These are phyloP conservation scores for Backusella sp. DNA, from an alignment of 192 early-diverging fungal genomes.

Conservation along the genomic window DNA sequence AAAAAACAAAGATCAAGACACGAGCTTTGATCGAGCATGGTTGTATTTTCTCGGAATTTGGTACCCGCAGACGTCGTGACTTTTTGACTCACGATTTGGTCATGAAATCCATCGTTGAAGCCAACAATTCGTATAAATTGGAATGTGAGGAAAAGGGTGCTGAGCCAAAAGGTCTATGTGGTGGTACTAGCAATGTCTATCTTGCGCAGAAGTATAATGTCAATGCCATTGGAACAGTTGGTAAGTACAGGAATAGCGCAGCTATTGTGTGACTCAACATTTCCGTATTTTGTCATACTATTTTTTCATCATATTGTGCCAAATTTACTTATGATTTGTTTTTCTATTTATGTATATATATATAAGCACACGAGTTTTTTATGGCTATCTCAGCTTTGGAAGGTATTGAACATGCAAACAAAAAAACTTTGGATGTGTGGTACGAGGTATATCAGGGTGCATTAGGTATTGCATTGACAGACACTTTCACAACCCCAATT, in stretches of 20 bases:
- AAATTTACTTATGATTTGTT: slow-evolving; percentile 42
- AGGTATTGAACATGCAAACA: slow-evolving; percentile 58
- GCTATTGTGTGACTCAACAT: background rate
- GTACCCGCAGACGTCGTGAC: slow-evolving; percentile 68
- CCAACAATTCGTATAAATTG: background rate
- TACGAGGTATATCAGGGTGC: slow-evolving; percentile 48
- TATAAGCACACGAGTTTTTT: slow-evolving; percentile 72
- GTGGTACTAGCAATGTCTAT: slow-evolving; percentile 73
- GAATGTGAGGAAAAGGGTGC: slow-evolving; percentile 13
- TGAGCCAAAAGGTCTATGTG: slow-evolving; percentile 43
- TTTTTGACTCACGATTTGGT: slow-evolving; percentile 67
- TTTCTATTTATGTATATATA: background rate
- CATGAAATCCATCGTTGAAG: slow-evolving; percentile 41
- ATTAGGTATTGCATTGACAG: slow-evolving; percentile 68
- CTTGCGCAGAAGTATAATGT: slow-evolving; percentile 51
- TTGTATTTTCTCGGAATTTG: slow-evolving; percentile 78
- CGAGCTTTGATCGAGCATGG: slow-evolving; percentile 48
- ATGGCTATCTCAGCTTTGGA: slow-evolving; percentile 73
- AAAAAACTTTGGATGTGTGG: slow-evolving; percentile 61
- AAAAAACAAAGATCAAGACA: slow-evolving; percentile 50
- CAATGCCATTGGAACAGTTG: slow-evolving; percentile 47
- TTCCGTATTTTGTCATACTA: background rate
- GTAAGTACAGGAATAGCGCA: slow-evolving; percentile 12
- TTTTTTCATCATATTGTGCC: slow-evolving; percentile 4
- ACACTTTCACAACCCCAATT: slow-evolving; percentile 65